Base-by-base conservation (phyloP, 257 asterid genomes). In the Gentiana straminea region DNA sequence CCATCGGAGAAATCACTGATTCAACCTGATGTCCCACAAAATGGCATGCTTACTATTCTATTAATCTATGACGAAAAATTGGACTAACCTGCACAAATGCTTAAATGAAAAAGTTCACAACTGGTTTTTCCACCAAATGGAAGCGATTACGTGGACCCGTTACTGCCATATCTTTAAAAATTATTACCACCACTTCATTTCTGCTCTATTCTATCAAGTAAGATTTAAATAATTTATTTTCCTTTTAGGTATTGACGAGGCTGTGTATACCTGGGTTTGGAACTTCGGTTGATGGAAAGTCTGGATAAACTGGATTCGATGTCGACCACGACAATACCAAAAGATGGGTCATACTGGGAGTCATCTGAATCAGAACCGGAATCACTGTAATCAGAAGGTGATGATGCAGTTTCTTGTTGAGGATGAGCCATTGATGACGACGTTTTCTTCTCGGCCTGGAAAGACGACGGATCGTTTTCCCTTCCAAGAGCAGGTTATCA, bases 301-400 rank as follows among this genome's bases (percentile, higher is more conserved):
- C 71, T 70, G 13, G 89, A 81, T 48, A 85, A 61, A 41, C 66
- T 58, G 46, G 77, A 72, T 44, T 68, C 71, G 32, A 83, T 73
- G 59, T 76, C 85, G 58, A 75, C 85, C 72, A 79, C 89, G 41
- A 72, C 50, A 59, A 61, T 44, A 45, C 67, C 77, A 54, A 83
- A 83, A 63, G 50, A 57, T 32, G 95, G 94, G 37, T 81, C 95
- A 7, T 69, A 64, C 34, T 46, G 71, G 4, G 88, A 76, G 65
- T 80, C 86, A 64, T 85, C 86, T 9, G 94, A 80, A 36, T 68
- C 73, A 41, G 60, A 66, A 4, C 53, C 41, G 38, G 67, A 76
- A 10, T 41, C 46, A 12, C 64, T 44, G 48, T 55, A 32, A 41
- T 76, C 83, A 4, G 76, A 74, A 41, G 68, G 82, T 7, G 13